Base-by-base conservation (phyloP, 2,329 filamentous ascomycete species). In the Botrytis porri region DNA sequence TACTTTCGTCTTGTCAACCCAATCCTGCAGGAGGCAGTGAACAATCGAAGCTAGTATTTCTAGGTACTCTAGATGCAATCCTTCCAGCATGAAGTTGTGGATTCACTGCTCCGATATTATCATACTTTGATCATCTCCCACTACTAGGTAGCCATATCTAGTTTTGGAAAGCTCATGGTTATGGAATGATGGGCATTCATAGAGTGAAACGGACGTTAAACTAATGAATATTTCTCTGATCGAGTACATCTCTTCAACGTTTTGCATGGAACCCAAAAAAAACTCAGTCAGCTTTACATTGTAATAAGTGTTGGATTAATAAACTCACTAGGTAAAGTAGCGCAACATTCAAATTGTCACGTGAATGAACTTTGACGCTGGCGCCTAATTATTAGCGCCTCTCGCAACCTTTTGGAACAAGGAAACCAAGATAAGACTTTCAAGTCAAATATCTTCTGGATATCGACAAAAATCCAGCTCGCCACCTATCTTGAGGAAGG, bases 401-500 rank as follows among this genome's bases (percentile, higher is more conserved):
- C 37, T 65, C 70, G 61, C 37, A 43, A 32, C 18, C 51, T 69
- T 39, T 65, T 57, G 48, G 62, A 69, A 72, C 63, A 72, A 67
- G 62, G 63, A 69, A 67, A 72, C 54, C 61, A 61, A 61, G 70
- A 72, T 72, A 72, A 72, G 63, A 59, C 51, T 69, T 69, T 18
- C 43, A 60, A 69, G 25, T 60, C 18, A 60, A 69, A 72, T n/a
- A 45, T 60, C 51, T 69, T 69, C 63, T 67, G 22, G 29, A 72
- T 57, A 51, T 18, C 12, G 54, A 32, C 54, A 12, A 14, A 66
- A 41, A 22, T 20, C 25, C 39, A 32, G 74, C 70, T 73, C 69
- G 71, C 64, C 73, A 71, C 65, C 67, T 61, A 43, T 60, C 60
- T 60, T 59, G 74, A 75, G 63, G 74, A 78, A 79, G 66, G 71